phyloP scores from a whole-genome alignment of 1,139 yeast genomes.

The Hyphopichia fennica region DNA sequence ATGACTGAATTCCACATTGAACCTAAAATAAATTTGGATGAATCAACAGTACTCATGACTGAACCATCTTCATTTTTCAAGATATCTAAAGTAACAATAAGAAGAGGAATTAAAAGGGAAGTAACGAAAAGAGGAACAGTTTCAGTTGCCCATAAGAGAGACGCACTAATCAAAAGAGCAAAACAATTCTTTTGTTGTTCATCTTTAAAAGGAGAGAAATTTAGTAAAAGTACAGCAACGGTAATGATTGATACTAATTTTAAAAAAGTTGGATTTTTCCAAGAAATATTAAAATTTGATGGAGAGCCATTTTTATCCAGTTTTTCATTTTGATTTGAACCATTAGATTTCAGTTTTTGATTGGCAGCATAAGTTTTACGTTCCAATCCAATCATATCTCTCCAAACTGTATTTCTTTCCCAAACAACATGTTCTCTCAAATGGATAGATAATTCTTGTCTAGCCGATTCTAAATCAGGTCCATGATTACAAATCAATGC shows the following conservation, averaged over 20 bases:
- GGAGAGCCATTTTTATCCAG: constrained; percentile 9
- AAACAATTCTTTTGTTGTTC: constrained; percentile 62
- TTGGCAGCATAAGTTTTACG: constrained; percentile 54
- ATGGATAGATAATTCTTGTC: constrained; percentile 55
- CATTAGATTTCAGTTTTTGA: constrained; percentile 16
- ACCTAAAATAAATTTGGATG: constrained; percentile 55
- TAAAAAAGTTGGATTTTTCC: constrained; percentile 42
- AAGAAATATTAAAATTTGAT: constrained; percentile 36
- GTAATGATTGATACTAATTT: constrained; percentile 46
- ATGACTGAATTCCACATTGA: constrained; percentile 78
- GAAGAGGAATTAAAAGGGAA: constrained; percentile 61
- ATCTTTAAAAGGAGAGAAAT: constrained; percentile 59
- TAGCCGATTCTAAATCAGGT: constrained; percentile 41
- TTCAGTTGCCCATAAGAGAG: constrained; percentile 72
- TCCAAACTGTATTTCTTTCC: constrained; percentile 75
- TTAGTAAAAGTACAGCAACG: constrained; percentile 48
- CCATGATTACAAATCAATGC: constrained; percentile 45
- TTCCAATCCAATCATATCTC: constrained; percentile 84
- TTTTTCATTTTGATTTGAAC: constrained; percentile 11
- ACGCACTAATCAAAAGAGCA: constrained; percentile 68
- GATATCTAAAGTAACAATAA: constrained; percentile 55
- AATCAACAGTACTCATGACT: constrained; percentile 50
- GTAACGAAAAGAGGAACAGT: constrained; percentile 71
- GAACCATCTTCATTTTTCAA: constrained; percentile 58
- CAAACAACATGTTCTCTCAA: constrained; percentile 73